phyloP scores from a whole-genome alignment of 345 rosid species.

The Anastatica hierochuntica region DNA sequence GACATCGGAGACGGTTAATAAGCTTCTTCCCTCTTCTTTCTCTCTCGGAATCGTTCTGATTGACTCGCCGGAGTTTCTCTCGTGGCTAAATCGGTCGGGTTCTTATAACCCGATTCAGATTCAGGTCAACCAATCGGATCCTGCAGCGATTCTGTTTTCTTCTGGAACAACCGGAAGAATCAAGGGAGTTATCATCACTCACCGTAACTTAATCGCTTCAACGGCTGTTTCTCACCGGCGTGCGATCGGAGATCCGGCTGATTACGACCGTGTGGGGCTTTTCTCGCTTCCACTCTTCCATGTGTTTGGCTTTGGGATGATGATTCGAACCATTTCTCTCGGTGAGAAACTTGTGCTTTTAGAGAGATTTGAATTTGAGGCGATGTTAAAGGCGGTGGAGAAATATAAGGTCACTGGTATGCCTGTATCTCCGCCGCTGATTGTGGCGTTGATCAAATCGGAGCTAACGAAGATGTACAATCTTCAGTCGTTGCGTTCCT shows the following conservation, averaged over 20 bases:
- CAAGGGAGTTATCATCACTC: slow-evolving; percentile 61
- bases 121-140: slow-evolving; percentile 43
- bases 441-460: slow-evolving; percentile 57
- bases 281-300: slow-evolving; percentile 46
- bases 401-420: slow-evolving; percentile 45
- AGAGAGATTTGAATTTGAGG: slow-evolving; percentile 46
- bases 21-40: slow-evolving; percentile 27
- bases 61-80: slow-evolving; percentile 69
- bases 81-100: slow-evolving; percentile 26
- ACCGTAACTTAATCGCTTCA: slow-evolving; percentile 60
- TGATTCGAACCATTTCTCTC: slow-evolving; percentile 32
- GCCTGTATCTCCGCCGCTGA: slow-evolving; percentile 80
- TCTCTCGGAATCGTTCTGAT: slow-evolving; percentile 38
- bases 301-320: slow-evolving; percentile 38
- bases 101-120: slow-evolving; percentile 4
- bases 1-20: slow-evolving; percentile 35
- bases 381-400: slow-evolving; percentile 45
- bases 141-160: slow-evolving; percentile 64
- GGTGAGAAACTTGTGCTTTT: slow-evolving; percentile 37
- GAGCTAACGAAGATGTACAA: slow-evolving; percentile 57
- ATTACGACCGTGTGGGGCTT: slow-evolving; percentile 36
- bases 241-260: slow-evolving; percentile 4
- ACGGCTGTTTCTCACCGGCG: slow-evolving; percentile 37
- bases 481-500: slow-evolving; percentile 42
- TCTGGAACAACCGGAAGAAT: slow-evolving; percentile 78